Conservation (phyloP, 371 early-diverging fungal genomes). For the Circinella umbellata region DNA sequence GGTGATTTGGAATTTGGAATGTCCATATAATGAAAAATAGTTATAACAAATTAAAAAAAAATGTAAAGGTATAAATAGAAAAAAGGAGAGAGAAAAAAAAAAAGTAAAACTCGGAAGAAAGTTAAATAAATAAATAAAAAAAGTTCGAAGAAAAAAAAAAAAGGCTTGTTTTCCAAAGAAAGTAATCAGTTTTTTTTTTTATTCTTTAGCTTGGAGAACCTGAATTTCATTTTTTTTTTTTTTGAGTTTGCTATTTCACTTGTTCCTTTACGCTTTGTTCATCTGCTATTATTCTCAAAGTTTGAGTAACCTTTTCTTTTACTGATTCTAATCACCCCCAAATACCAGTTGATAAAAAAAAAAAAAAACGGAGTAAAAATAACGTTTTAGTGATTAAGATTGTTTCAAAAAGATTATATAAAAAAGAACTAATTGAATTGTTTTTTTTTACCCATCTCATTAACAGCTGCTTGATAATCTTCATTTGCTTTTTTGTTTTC, state of each 20-base stretch:
- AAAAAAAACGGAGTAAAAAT: neutral
- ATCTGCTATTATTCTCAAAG: slow-evolving; percentile 46
- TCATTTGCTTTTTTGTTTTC: slow-evolving; percentile 52
- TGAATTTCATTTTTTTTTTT: too few species aligned
- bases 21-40: too few species aligned
- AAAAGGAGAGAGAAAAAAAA: neutral
- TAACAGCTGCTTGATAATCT: slow-evolving; percentile 56
- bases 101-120: neutral
- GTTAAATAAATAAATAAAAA: neutral
- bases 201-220: too few species aligned
- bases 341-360: neutral
- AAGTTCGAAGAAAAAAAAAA: too few species aligned
- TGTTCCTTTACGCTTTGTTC: slow-evolving; percentile 31
- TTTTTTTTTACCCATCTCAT: slow-evolving; percentile 42
- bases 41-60: too few species aligned
- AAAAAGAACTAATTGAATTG: too few species aligned
- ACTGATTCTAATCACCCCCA: slow-evolving; percentile 26
- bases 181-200: too few species aligned
- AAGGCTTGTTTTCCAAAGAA: neutral
- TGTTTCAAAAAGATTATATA: too few species aligned
- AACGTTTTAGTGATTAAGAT: too few species aligned
- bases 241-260: too few species aligned
- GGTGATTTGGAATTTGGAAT: neutral
- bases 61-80: neutral
- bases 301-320: slow-evolving; percentile 36